A percentile compares a stretch with the other conserved stretches of the same genome.
Conservation (phyloP, 2,329 filamentous ascomycete species). For the Elsinoe perseae region DNA sequence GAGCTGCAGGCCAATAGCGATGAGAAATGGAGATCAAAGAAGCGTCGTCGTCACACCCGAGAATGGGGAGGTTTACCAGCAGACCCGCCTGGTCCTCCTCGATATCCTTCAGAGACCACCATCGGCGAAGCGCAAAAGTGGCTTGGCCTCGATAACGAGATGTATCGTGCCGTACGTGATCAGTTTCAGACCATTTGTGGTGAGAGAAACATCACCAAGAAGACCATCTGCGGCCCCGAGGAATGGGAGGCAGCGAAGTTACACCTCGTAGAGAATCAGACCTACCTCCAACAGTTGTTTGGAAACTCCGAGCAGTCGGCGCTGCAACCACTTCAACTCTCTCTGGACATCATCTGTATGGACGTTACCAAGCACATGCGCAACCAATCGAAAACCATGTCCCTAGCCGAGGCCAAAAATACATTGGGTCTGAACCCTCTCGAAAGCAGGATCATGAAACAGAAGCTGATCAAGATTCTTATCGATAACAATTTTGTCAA, state of each 20-base stretch:
- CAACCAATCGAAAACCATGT: constrained; percentile 57
- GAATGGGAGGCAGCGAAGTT: constrained; percentile 66
- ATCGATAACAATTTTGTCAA: constrained; percentile 60
- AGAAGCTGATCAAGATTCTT: constrained; percentile 58
- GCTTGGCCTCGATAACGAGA: constrained; percentile 53
- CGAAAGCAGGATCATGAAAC: constrained; percentile 57
- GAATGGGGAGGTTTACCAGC: constrained; percentile 61
- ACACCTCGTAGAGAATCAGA: constrained; percentile 55
- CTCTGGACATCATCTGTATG: constrained; percentile 70
- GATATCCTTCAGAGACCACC: constrained; percentile 76
- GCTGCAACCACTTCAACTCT: constrained; percentile 56
- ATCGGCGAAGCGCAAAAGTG: constrained; percentile 69
- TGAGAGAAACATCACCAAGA: constrained; percentile 61
- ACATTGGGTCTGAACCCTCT: constrained; percentile 61
- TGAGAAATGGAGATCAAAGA: constrained; percentile 55
- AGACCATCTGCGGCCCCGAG: constrained; percentile 64
- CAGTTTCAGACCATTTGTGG: constrained; percentile 65
- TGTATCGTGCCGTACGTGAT: constrained; percentile 58
- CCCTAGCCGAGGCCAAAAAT: constrained; percentile 67
- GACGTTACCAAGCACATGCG: constrained; percentile 77
- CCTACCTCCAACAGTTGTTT: constrained; percentile 56
- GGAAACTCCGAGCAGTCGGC: constrained; percentile 49
- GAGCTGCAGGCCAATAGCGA: constrained; percentile 41
- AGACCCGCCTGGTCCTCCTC: constrained; percentile 59
- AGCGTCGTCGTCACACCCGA: constrained; percentile 59